These are phyloP conservation scores for Salmacisia buchloeana DNA, from an alignment of 1,284 basidiomycete genomes.

Conservation along the genomic window DNA sequence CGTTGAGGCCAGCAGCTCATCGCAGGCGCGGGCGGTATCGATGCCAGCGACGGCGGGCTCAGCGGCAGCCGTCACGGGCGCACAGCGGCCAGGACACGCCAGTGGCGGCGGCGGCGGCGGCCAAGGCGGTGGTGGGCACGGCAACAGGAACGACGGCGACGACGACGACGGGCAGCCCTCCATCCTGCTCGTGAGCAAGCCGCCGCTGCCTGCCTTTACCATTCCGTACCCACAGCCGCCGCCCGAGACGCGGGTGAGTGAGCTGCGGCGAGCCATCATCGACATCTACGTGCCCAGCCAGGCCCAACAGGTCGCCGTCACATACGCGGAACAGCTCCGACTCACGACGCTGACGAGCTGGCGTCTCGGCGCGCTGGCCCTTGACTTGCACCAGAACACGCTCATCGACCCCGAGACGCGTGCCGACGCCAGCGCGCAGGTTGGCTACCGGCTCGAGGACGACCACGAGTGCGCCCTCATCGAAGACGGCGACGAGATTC, in stretches of 20 bases:
- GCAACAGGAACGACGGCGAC: not conserved
- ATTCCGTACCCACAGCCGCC: slow-evolving; percentile 43
- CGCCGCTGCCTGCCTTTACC: slow-evolving; percentile 39
- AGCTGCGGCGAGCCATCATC: slow-evolving; percentile 38
- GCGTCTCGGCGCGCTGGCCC: slow-evolving; percentile 43
- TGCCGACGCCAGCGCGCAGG: slow-evolving; percentile 12
- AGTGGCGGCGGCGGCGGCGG: too few relatives aligned
- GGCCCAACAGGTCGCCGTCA: slow-evolving; percentile 7
- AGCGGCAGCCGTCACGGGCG: too few relatives aligned
- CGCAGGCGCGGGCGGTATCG: too few relatives aligned
- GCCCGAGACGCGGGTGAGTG: slow-evolving; percentile 27
- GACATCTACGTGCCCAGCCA: slow-evolving; percentile 25
- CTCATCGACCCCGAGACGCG: slow-evolving; percentile 26
- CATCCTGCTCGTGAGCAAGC: slow-evolving; percentile 32
- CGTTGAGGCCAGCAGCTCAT: too few relatives aligned
- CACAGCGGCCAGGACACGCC: too few relatives aligned
- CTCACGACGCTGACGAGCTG: slow-evolving; percentile 44
- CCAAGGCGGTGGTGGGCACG: too few relatives aligned
- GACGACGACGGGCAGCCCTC: slow-evolving; percentile 18
- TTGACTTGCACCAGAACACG: slow-evolving; percentile 43
- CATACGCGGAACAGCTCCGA: slow-evolving; percentile 38
- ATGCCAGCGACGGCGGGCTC: too few relatives aligned
- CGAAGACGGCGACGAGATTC: slow-evolving; percentile 44
- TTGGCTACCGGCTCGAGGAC: slow-evolving; percentile 41
- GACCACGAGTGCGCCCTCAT: slow-evolving; percentile 46